Evolutionary conservation across 345 rosid species (phyloP), one percentile per base, ranked within the genome.

Genomic region (Diplotaxis tenuifolia): DNA sequence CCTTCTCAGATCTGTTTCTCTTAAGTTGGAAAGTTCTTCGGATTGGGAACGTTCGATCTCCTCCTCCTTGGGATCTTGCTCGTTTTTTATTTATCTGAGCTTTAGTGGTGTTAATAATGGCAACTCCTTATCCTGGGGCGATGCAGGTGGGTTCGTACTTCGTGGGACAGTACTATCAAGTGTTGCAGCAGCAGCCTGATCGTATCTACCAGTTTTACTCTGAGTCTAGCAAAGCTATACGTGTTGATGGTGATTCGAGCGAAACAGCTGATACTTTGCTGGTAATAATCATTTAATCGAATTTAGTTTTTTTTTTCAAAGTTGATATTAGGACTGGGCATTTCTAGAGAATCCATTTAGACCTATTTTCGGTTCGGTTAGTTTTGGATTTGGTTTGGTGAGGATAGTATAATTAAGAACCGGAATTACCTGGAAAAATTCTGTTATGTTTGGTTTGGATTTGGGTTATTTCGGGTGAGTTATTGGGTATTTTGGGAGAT

Each of bases 141-240:
- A 86, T 71, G 79, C 96, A 92, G 99, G 96, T 95, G 65, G 99
- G 99, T 55, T 89, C 99, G 5, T 95, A 90, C 81, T 95, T 95
- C 65, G 96, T 92, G 64, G 92, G 88, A 5, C 97, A 92, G 83
- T 95, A 95, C 80, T 95, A 92, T 73, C 84, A 87, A 75, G 91
- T 92, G 21, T 88, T 95, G 73, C 86, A 85, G 73, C 93, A 92
- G 52, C 91, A 86, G 0, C 97, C 97, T 4, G 91, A 95, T 76
- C 87, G 85, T 64, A 87, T 91, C 64, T 93, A 95, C 74, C 96
- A 87, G 83, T 95, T 95, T 74, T 95, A 92, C 68, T 75, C 84
- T 5, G 97, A 90, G 47, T 59, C 78, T 38, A 95, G 99, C 74
- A 64, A 80, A 69, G 86, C 88, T 80, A 79, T 90, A 74, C 94